Percentiles rank a stretch among this genome's conserved stretches.
These are phyloP conservation scores for Sicyos edulis DNA, from an alignment of 306 rosid genomes.

Conservation along the genomic window DNA sequence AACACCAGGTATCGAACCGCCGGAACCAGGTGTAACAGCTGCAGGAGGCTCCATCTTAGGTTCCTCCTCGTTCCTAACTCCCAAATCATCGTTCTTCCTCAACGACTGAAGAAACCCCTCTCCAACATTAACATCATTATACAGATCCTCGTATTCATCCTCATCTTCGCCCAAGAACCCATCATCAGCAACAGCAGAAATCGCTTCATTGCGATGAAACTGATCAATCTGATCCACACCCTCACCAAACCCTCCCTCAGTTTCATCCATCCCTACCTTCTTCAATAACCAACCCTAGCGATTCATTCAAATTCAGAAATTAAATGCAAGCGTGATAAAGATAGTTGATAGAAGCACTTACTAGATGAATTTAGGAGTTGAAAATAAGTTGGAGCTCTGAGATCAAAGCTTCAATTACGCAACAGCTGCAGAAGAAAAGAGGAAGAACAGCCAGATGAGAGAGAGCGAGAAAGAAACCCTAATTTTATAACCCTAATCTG, in stretches of 20 bases:
- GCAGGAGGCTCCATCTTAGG: constrained; percentile 41
- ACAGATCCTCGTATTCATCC: constrained; percentile 90
- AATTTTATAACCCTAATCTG: constrained; percentile 25
- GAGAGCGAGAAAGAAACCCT: constrained; percentile 21
- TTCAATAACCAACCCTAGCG: background rate
- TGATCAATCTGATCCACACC: constrained; percentile 73
- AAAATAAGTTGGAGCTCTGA: background rate
- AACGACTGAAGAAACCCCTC: constrained; percentile 84
- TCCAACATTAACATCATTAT: constrained; percentile 92
- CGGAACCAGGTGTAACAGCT: constrained; percentile 19
- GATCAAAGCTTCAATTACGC: constrained; percentile 18
- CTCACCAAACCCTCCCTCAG: constrained; percentile 57
- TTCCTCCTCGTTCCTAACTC: constrained; percentile 46
- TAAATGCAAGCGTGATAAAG: background rate
- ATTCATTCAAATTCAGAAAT: constrained; percentile 13
- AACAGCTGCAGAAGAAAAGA: background rate
- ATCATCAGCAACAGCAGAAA: constrained; percentile 90
- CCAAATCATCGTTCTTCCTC: constrained; percentile 62
- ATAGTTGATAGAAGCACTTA: background rate
- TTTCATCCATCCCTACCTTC: constrained; percentile 49
- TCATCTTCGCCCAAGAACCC: constrained; percentile 81
- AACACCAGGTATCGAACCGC: constrained; percentile 45
- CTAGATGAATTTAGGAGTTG: background rate
- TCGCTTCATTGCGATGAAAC: constrained; percentile 97
- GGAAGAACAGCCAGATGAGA: constrained; percentile 6